Evolutionary conservation across 768 basidiomycete genomes (phyloP).

Genomic region (Termitomyces sp.): DNA sequence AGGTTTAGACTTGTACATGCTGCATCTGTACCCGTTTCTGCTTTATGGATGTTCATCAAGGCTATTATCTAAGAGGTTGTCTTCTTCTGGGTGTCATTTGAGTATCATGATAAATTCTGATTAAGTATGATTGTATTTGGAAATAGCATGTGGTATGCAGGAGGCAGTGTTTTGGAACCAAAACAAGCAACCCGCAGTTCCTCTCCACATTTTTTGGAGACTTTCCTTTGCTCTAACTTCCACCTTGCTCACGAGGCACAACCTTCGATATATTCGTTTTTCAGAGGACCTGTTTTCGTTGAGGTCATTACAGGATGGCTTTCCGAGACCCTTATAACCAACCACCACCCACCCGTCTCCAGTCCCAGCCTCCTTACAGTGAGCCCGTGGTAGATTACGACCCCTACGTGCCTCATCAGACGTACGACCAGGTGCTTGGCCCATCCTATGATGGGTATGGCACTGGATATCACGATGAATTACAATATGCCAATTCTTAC

Average conservation of each 20-base stretch:
- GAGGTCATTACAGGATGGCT: conserved; percentile 32
- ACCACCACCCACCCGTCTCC: conserved; percentile 19
- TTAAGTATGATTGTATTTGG: not conserved
- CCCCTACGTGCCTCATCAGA: conserved; percentile 47
- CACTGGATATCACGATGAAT: conserved; percentile 34
- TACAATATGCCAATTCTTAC: conserved; percentile 20
- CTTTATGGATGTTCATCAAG: not conserved
- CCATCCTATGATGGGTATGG: conserved; percentile 27
- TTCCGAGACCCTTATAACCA: conserved; percentile 53
- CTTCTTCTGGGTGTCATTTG: not conserved
- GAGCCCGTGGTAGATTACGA: conserved; percentile 33
- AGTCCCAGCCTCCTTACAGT: conserved; percentile 26
- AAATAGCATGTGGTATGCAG: not conserved
- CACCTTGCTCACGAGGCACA: not conserved
- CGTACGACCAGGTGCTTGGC: conserved; percentile 44
- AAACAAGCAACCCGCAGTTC: conserved; percentile 6
- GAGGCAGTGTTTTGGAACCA: conserved; percentile 8
- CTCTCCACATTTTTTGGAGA: not conserved
- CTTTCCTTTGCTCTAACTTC: not conserved
- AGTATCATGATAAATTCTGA: not conserved
- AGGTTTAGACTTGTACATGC: not conserved
- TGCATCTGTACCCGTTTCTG: not conserved
- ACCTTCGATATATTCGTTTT: not conserved
- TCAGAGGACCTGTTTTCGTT: not conserved
- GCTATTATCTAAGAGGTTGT: not conserved